These are phyloP conservation scores for Chaetomiaceae sp. DNA, from an alignment of 2,329 filamentous ascomycete species.

Conservation along the genomic window DNA sequence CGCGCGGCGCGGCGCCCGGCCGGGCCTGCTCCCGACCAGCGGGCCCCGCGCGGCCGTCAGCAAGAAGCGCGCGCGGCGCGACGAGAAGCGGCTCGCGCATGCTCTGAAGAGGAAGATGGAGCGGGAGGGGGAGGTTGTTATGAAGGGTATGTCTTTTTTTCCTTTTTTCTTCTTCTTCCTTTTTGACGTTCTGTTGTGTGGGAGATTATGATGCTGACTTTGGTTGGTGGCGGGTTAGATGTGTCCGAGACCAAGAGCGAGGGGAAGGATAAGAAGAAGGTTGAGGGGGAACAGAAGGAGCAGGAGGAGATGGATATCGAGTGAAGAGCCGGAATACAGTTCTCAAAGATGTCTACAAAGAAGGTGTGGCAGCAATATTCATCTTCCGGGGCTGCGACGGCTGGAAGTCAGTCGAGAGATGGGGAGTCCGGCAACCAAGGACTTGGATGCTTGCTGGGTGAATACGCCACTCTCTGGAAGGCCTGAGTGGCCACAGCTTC, in stretches of 20 bases:
- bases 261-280: constrained; percentile 1
- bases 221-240: background rate
- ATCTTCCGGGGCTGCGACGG: no score
- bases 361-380: background rate
- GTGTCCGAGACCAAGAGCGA: background rate
- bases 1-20: constrained; percentile 44
- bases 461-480: no score
- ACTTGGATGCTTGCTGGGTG: no score
- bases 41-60: constrained; percentile 48
- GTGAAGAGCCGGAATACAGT: constrained; percentile 1
- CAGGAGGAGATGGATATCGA: constrained; percentile 22
- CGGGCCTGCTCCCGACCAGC: constrained; percentile 51
- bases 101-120: constrained; percentile 50
- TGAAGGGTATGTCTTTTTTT: constrained; percentile 37
- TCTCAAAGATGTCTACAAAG: no score
- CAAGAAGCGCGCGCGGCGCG: constrained; percentile 52
- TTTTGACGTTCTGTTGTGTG: no score
- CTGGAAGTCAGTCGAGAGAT: no score
- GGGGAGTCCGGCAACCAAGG: no score
- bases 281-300: no score
- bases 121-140: constrained; percentile 45
- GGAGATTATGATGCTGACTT: no score
- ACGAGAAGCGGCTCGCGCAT: constrained; percentile 49
- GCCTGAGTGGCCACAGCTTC: no score
- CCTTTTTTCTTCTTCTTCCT: no score